These are phyloP conservation scores for Ogataea degrootiae DNA, from an alignment of 805 yeast genomes.

Conservation along the genomic window DNA sequence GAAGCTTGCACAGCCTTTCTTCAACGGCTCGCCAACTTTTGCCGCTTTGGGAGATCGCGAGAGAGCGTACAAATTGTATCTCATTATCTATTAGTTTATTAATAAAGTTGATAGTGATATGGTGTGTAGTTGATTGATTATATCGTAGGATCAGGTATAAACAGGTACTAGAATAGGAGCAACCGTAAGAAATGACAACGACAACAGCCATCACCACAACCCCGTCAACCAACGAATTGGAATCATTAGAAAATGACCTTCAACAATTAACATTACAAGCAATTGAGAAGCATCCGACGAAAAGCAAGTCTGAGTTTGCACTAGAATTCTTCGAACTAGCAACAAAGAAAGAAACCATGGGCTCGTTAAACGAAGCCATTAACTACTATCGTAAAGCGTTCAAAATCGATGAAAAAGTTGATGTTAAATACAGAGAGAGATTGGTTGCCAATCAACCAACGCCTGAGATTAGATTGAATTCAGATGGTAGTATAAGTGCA, in stretches of 20 bases:
- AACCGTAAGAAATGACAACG: not conserved
- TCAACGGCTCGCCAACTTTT: too few relatives aligned
- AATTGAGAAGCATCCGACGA: conserved; percentile 27
- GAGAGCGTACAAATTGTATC: too few relatives aligned
- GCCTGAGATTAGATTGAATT: conserved; percentile 12
- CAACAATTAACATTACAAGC: conserved; percentile 21
- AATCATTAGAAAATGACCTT: conserved; percentile 20
- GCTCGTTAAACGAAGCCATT: conserved; percentile 80
- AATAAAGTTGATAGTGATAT: too few relatives aligned
- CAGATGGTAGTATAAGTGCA: too few relatives aligned
- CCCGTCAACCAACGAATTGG: conserved; percentile 4
- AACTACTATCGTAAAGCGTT: conserved; percentile 67
- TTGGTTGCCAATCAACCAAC: conserved; percentile 29
- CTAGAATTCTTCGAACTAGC: conserved; percentile 65
- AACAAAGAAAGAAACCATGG: conserved; percentile 63
- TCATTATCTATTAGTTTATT: too few relatives aligned
- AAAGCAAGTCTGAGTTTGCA: conserved; percentile 39
- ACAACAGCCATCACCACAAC: not conserved
- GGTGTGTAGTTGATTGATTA: too few relatives aligned
- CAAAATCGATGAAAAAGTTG: conserved; percentile 55
- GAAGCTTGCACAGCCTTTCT: too few relatives aligned
- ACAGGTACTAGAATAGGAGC: too few relatives aligned
- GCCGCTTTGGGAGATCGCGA: too few relatives aligned
- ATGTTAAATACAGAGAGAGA: conserved; percentile 57
- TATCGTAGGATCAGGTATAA: too few relatives aligned